A percentile compares a stretch with the other conserved stretches of the same genome.
These are phyloP conservation scores for Parathielavia hyrcaniae DNA, from an alignment of 495 filamentous ascomycete species.

Conservation along the genomic window DNA sequence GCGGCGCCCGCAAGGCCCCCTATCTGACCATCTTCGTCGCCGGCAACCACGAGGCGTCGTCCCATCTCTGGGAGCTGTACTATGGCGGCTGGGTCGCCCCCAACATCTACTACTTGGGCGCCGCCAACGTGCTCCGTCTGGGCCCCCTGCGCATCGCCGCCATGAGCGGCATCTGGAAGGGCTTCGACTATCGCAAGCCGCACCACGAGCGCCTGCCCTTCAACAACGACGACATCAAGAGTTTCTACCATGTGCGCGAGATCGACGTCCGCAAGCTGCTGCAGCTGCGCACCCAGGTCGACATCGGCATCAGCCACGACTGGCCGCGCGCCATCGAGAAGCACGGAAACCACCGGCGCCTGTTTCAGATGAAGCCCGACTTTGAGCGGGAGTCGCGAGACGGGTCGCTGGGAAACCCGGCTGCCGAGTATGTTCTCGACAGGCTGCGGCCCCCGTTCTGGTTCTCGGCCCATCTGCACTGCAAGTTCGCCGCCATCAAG, in stretches of 20 bases:
- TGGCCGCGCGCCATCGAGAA: slow-evolving; percentile 82
- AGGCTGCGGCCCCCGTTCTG: slow-evolving; percentile 75
- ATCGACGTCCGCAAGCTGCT: slow-evolving; percentile 87
- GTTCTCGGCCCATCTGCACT: slow-evolving; percentile 92
- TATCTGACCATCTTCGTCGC: slow-evolving; percentile 87
- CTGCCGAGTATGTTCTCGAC: slow-evolving; percentile 72
- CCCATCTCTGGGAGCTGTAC: slow-evolving; percentile 80
- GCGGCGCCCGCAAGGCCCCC: slow-evolving; percentile 65
- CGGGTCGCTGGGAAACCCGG: slow-evolving; percentile 68
- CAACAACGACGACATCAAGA: slow-evolving; percentile 60
- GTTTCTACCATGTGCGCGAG: slow-evolving; percentile 82
- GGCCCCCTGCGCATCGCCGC: slow-evolving; percentile 84
- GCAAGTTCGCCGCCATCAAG: slow-evolving; percentile 71
- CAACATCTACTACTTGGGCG: slow-evolving; percentile 94
- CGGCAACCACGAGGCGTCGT: slow-evolving; percentile 91
- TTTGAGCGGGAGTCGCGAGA: slow-evolving; percentile 67
- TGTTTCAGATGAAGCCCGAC: slow-evolving; percentile 65
- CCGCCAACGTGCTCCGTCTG: slow-evolving; percentile 76
- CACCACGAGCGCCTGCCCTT: slow-evolving; percentile 88
- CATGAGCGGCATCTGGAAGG: slow-evolving; percentile 89
- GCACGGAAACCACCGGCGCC: slow-evolving; percentile 53
- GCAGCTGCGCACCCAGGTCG: slow-evolving; percentile 74
- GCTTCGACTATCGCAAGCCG: slow-evolving; percentile 69
- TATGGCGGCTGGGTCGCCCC: slow-evolving; percentile 96
- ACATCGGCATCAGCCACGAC: slow-evolving; percentile 88